Evolutionary conservation across 139 green algal species (phyloP).

Genomic region (Raphidocelis subcapitata): DNA sequence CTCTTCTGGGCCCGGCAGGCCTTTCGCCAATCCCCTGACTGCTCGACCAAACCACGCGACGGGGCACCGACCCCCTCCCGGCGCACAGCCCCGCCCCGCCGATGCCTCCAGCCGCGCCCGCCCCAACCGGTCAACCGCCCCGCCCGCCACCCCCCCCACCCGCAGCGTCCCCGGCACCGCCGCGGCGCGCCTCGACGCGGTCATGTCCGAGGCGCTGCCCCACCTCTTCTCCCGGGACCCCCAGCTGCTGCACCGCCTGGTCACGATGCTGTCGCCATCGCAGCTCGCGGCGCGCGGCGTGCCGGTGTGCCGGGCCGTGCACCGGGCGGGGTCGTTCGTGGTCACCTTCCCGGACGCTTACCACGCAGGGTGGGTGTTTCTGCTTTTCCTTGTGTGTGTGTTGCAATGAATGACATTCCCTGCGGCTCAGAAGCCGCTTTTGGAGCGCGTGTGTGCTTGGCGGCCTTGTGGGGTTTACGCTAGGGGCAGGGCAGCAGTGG

Average conservation of each 20-base stretch:
- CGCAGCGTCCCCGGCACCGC: conserved; percentile 66
- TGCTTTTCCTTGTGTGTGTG: not conserved
- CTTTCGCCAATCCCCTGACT: too few relatives aligned
- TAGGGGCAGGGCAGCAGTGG: too few relatives aligned
- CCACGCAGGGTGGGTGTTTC: conserved; percentile 47
- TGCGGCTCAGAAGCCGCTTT: too few relatives aligned
- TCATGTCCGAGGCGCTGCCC: conserved; percentile 60
- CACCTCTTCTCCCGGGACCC: conserved; percentile 1
- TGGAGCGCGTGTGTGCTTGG: too few relatives aligned
- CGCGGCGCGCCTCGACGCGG: conserved; percentile 65
- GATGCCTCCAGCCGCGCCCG: too few relatives aligned
- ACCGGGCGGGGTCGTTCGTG: conserved; percentile 81
- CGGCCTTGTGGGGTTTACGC: too few relatives aligned
- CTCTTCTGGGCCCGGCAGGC: too few relatives aligned
- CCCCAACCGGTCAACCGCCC: not conserved
- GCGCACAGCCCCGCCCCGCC: too few relatives aligned
- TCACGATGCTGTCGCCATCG: conserved; percentile 81
- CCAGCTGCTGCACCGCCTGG: conserved; percentile 61
- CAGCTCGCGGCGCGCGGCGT: conserved; percentile 52
- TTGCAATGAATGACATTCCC: too few relatives aligned
- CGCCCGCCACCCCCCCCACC: too few relatives aligned
- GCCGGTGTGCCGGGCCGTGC: conserved; percentile 60
- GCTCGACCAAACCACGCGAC: too few relatives aligned
- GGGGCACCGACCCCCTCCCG: too few relatives aligned
- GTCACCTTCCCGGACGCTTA: conserved; percentile 89